A percentile compares a stretch with the other conserved stretches of the same genome.
Conservation (phyloP, 768 basidiomycete species). For the Calocybe gangraenosa region DNA sequence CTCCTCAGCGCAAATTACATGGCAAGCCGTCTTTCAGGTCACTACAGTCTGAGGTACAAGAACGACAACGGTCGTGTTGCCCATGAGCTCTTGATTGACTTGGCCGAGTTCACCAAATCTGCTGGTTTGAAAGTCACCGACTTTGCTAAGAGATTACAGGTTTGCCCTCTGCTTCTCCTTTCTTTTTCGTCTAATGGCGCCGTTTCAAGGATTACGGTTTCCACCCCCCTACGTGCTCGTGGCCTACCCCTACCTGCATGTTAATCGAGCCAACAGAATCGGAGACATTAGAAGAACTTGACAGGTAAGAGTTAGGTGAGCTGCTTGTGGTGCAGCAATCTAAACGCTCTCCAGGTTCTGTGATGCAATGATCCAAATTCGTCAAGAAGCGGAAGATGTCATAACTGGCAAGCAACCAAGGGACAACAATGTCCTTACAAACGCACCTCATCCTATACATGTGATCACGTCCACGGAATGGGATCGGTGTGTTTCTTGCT, state of each 20-base stretch:
- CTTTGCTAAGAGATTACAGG: slow-evolving; percentile 94
- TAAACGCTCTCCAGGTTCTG: slow-evolving; percentile 63
- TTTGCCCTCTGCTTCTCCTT: slow-evolving; percentile 19
- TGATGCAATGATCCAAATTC: slow-evolving; percentile 97
- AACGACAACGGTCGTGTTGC: slow-evolving; percentile 92
- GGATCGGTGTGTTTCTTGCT: slow-evolving; percentile 54
- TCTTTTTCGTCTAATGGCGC: background rate
- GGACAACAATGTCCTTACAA: slow-evolving; percentile 89
- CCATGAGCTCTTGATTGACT: slow-evolving; percentile 92
- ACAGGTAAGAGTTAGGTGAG: slow-evolving; percentile 47
- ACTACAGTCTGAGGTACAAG: slow-evolving; percentile 86
- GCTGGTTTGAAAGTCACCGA: slow-evolving; percentile 92
- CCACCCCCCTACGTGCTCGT: slow-evolving; percentile 96
- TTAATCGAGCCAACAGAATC: slow-evolving; percentile 98
- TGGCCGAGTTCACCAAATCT: slow-evolving; percentile 89
- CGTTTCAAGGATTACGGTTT: slow-evolving; percentile 75
- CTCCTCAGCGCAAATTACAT: slow-evolving; percentile 97
- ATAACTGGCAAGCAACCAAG: slow-evolving; percentile 82
- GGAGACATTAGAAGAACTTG: slow-evolving; percentile 89
- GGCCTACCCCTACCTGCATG: slow-evolving; percentile 98
- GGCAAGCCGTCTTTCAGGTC: slow-evolving; percentile 77
- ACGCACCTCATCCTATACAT: slow-evolving; percentile 88
- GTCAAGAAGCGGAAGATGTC: slow-evolving; percentile 86
- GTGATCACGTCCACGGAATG: slow-evolving; percentile 77
- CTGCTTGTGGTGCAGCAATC: background rate